These are phyloP conservation scores for Colletotrichum agaves DNA, from an alignment of 2,329 filamentous ascomycete genomes.

Conservation along the genomic window DNA sequence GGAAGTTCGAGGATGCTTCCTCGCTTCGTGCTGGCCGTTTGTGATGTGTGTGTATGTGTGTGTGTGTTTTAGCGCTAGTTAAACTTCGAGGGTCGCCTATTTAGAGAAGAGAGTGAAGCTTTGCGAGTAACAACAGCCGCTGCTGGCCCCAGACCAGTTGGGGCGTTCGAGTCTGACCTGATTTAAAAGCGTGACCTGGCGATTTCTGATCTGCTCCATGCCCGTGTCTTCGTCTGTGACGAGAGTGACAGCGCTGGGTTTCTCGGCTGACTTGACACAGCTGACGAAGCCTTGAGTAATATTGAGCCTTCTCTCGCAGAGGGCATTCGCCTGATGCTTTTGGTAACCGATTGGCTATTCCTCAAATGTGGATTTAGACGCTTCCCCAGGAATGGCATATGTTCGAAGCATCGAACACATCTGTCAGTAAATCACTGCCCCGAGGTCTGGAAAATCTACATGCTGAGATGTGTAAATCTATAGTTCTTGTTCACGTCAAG, in stretches of 20 bases:
- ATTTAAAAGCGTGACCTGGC: too few relatives aligned
- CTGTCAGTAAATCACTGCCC: background rate
- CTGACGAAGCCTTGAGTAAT: too few relatives aligned
- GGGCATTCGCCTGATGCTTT: too few relatives aligned
- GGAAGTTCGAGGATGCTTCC: constrained; percentile 45
- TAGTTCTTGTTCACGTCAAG: background rate
- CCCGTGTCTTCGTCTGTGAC: too few relatives aligned
- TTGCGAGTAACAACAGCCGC: background rate
- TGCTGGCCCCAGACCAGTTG: too few relatives aligned
- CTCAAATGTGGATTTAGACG: background rate
- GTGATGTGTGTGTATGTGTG: background rate
- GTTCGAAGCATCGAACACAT: background rate
- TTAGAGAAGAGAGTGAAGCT: background rate
- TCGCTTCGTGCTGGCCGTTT: constrained; percentile 10
- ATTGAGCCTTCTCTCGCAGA: too few relatives aligned
- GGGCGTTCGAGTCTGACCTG: accelerated
- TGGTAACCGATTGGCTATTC: too few relatives aligned
- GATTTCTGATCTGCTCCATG: too few relatives aligned
- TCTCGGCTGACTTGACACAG: too few relatives aligned
- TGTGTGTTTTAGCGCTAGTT: background rate
- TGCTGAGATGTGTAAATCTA: background rate
- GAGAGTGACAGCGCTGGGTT: too few relatives aligned
- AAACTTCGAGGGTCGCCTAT: background rate
- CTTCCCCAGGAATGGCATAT: too few relatives aligned
- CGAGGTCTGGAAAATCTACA: background rate